Base-by-base conservation (phyloP, 495 filamentous ascomycete genomes). In the Neurospora sublineolata region DNA sequence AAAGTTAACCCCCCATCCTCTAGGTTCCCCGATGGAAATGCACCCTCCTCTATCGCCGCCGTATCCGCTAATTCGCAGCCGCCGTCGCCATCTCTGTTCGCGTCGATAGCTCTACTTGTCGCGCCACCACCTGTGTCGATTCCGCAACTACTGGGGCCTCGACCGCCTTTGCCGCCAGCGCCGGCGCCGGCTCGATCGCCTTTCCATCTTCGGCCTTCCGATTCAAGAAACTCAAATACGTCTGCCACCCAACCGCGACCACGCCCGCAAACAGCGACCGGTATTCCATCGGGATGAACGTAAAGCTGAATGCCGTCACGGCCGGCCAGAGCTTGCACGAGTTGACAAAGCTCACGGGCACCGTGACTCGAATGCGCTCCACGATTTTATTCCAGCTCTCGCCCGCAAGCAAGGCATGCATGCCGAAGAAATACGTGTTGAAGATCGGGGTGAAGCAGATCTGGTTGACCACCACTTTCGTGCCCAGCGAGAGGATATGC, bases 381-480 rank as follows among this genome's bases (percentile, higher is more conserved):
- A 84, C 87, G 7, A 89, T 87, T 72, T 92, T 89, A 37, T 82
- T 79, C 0, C 88, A 73, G 3, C 84, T 83, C 7, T 89, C 89
- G 74, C 88, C 79, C 82, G 87, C 76, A 82, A 88, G 74, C 78
- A 90, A 74, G 18, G 86, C 86, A 77, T 97, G 94, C 83, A 94
- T 86, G 68, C 90, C 89, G 83, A 97, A 97, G 84, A 97, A 97
- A 80, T 95, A 97, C 36, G 85, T 89, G 78, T 94, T 96, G 84
- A 97, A 97, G 37, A 93, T 77, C 0, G 94, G 93, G 11, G 94
- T 92, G 81, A 97, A 97, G 77, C 87, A 83, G 3, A 87, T 78
- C 78, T 97, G 94, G 80, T 94, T 96, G 6, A 97, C 86, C 44
- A 86, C 76, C 67, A 97, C 91, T 78, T 97, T 94, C 11, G 89